These are phyloP conservation scores for Podaxis mareebaensis DNA, from an alignment of 768 basidiomycete species.

Conservation along the genomic window DNA sequence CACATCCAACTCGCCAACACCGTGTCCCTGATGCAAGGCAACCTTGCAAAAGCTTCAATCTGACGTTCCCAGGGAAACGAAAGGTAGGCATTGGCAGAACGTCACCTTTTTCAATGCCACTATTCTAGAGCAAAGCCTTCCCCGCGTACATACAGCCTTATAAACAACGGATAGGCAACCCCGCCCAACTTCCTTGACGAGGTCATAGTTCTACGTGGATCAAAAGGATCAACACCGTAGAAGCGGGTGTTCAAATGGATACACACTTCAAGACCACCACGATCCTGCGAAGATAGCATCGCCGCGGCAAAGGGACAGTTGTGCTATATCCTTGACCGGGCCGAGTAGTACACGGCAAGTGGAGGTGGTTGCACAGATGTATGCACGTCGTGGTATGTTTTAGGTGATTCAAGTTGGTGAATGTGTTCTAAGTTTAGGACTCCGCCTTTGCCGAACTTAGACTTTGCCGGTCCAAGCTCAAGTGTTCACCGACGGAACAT, in stretches of 20 bases:
- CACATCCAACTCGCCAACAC: conserved; percentile 44
- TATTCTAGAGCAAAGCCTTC: conserved; percentile 8
- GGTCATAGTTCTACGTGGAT: conserved; percentile 4
- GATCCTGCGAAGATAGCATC: background rate
- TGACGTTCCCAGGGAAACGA: conserved; percentile 6
- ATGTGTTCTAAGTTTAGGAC: background rate
- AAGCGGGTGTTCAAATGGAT: background rate
- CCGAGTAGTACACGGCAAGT: too few relatives aligned
- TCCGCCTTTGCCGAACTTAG: background rate
- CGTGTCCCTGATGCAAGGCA: background rate
- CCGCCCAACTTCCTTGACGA: conserved; percentile 8
- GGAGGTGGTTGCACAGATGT: background rate
- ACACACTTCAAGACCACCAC: background rate
- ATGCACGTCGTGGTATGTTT: background rate
- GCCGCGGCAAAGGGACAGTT: background rate
- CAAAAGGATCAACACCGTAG: background rate
- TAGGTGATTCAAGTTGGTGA: background rate
- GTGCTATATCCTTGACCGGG: background rate
- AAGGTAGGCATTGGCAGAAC: conserved; percentile 48
- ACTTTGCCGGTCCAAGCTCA: too few relatives aligned
- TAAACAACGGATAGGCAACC: background rate
- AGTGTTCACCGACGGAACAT: too few relatives aligned
- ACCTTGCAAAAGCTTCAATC: background rate
- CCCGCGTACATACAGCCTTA: conserved; percentile 4
- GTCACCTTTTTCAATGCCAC: conserved; percentile 35